phyloP scores from a whole-genome alignment of 371 early-diverging fungal genomes.

The Batkoa obscura region DNA sequence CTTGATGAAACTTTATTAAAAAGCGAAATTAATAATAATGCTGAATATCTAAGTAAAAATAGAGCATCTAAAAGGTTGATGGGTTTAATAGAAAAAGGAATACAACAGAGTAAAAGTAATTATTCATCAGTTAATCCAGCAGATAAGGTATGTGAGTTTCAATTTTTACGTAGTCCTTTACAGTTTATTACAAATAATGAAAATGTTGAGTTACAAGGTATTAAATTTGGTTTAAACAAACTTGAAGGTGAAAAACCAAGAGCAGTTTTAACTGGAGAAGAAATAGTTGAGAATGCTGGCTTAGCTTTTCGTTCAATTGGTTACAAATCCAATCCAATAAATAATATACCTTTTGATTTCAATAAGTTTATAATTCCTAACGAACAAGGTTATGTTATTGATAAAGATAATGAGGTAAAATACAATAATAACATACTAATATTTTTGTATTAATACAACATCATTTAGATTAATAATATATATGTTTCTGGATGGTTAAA shows the following conservation, averaged over 20 bases:
- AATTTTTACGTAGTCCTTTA: conserved; percentile 54
- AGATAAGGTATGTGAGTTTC: conserved; percentile 44
- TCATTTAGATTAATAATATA: conserved; percentile 30
- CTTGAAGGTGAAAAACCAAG: conserved; percentile 33
- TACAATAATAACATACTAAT: background rate
- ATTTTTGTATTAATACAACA: background rate
- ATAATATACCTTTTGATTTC: conserved; percentile 58
- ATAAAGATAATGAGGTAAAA: conserved; percentile 20
- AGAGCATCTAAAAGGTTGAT: conserved; percentile 58
- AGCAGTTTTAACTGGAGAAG: conserved; percentile 35
- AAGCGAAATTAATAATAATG: conserved; percentile 11
- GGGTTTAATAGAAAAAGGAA: conserved; percentile 47
- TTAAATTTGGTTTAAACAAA: conserved; percentile 46
- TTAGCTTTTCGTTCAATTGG: conserved; percentile 72
- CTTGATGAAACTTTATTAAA: conserved; percentile 35
- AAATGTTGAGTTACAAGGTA: conserved; percentile 10
- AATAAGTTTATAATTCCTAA: conserved; percentile 55
- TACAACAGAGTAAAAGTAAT: conserved; percentile 12
- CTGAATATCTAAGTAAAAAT: conserved; percentile 20
- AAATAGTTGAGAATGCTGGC: conserved; percentile 30
- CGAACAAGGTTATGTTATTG: conserved; percentile 47
- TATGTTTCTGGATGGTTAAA: conserved; percentile 92
- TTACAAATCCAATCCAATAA: conserved; percentile 51
- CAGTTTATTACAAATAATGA: conserved; percentile 16
- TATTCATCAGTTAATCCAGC: conserved; percentile 12